Percentiles rank a stretch among this genome's conserved stretches.
Conservation (phyloP, 495 filamentous ascomycete species). For the Neurospora tetrasperma region DNA sequence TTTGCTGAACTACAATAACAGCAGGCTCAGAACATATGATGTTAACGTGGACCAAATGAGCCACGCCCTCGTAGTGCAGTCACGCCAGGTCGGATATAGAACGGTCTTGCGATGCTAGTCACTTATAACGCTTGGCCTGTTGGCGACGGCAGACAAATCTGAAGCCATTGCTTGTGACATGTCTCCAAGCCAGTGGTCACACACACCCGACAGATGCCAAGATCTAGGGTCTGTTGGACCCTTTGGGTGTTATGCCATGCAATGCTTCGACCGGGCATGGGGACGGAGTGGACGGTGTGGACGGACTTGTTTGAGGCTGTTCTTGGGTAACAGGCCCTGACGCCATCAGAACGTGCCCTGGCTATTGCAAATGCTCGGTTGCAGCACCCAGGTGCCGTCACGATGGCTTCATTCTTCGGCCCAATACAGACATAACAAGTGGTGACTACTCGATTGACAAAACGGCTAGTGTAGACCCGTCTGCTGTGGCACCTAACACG, state of each 20-base stretch:
- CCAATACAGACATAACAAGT: neutral
- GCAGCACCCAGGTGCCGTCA: neutral
- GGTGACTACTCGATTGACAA: neutral
- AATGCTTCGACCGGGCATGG: neutral
- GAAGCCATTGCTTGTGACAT: neutral
- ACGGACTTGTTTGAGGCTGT: neutral
- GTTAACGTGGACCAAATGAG: neutral
- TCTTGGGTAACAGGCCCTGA: neutral
- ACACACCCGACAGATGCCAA: neutral
- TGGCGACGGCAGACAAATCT: neutral
- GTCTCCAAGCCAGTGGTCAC: neutral
- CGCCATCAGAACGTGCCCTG: neutral
- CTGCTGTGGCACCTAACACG: neutral
- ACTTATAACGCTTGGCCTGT: neutral
- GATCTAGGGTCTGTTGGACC: neutral
- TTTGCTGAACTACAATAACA: neutral
- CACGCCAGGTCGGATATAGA: neutral
- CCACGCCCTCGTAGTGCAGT: neutral
- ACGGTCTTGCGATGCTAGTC: neutral
- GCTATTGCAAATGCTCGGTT: neutral
- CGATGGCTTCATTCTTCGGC: neutral
- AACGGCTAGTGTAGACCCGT: neutral
- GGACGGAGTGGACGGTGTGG: neutral
- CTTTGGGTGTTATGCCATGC: neutral
- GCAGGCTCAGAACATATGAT: neutral